Conservation (phyloP, 306 rosid species). For the Quercus robur region DNA sequence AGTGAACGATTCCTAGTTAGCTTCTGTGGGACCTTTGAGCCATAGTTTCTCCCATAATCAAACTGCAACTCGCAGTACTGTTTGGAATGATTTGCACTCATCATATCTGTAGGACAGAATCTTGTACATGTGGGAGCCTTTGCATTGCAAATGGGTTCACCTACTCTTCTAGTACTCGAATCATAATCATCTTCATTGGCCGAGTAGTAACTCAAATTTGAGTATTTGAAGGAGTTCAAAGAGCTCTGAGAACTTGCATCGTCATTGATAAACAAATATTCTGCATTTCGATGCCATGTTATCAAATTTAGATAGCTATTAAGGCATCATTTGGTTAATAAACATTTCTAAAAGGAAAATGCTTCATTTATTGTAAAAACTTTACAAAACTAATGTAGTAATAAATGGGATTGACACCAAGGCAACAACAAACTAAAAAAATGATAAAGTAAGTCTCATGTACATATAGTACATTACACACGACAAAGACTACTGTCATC, state of each 20-base stretch:
- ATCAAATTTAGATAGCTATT: not conserved
- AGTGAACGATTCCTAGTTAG: constrained; percentile 38
- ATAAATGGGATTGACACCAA: not conserved
- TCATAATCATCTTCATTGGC: constrained; percentile 45
- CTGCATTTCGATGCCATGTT: constrained; percentile 21
- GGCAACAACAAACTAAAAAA: no score
- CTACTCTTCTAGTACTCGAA: not conserved
- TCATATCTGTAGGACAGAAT: constrained; percentile 53
- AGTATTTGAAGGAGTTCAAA: constrained; percentile 49
- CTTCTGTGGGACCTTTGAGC: constrained; percentile 5
- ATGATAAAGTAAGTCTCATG: no score
- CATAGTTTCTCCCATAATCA: constrained; percentile 6
- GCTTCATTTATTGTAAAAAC: no score
- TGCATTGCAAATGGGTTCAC: constrained; percentile 24
- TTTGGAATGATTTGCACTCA: constrained; percentile 14
- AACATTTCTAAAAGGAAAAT: no score
- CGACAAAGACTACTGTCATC: no score
- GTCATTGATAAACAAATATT: constrained; percentile 37
- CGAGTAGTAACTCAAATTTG: constrained; percentile 40
- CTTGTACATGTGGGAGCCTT: constrained; percentile 49
- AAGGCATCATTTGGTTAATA: no score
- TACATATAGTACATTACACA: rapidly evolving
- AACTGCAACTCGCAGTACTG: not conserved
- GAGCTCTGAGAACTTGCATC: constrained; percentile 62
- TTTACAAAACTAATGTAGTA: not conserved